A percentile compares a stretch with the other conserved stretches of the same genome.
Conservation (phyloP, 2,329 filamentous ascomycete species). For the Samsoniella hepiali region DNA sequence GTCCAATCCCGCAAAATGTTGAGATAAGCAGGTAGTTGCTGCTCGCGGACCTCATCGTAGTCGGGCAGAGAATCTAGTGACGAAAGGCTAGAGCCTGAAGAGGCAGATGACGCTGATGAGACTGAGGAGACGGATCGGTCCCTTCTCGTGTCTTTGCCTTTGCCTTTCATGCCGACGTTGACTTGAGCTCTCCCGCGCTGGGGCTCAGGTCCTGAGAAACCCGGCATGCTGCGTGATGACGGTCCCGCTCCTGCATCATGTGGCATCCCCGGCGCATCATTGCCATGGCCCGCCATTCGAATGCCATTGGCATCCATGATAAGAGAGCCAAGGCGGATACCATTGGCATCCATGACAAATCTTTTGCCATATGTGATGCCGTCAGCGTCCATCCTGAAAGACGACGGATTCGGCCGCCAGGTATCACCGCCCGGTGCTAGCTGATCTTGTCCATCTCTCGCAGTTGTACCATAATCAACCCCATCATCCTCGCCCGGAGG, state of each 20-base stretch:
- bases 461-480: background rate
- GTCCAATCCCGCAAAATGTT: constrained; percentile 48
- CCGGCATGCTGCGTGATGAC: background rate
- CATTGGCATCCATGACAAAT: constrained; percentile 43
- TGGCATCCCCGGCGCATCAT: background rate
- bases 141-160: constrained; percentile 26
- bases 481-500: constrained; percentile 21
- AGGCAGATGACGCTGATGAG: constrained; percentile 34
- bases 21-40: constrained; percentile 47
- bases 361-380: constrained; percentile 41
- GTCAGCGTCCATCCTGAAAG: constrained; percentile 42
- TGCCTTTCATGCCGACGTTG: background rate
- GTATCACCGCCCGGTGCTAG: too few relatives aligned
- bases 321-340: constrained; percentile 45
- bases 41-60: constrained; percentile 47
- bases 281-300: constrained; percentile 20
- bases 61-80: constrained; percentile 54
- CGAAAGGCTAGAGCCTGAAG: constrained; percentile 33
- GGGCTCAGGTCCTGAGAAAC: background rate
- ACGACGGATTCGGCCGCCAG: constrained; percentile 2
- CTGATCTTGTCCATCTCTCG: constrained; percentile 18
- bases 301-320: constrained; percentile 42
- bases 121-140: constrained; percentile 35
- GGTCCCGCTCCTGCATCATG: background rate
- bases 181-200: background rate